phyloP scores from a whole-genome alignment of 2,329 filamentous ascomycete species.

The Stromatinia cepivora region DNA sequence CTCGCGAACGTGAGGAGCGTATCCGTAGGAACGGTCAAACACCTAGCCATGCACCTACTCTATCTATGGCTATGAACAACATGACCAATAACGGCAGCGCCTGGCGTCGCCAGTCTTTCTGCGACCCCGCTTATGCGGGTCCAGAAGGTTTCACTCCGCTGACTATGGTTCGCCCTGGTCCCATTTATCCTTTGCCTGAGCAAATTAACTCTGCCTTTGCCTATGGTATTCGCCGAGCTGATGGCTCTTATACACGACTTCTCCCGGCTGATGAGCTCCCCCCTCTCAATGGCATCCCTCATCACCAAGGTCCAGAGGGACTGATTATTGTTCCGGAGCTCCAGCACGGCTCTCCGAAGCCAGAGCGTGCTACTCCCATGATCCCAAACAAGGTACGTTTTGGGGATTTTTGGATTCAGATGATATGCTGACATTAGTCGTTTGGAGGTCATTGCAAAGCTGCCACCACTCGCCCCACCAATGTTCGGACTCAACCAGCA shows the following conservation, averaged over 20 bases:
- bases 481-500: background rate
- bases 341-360: conserved; percentile 27
- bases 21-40: conserved; percentile 1
- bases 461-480: background rate
- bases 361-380: conserved; percentile 26
- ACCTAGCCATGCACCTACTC: background rate
- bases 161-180: conserved; percentile 33
- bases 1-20: conserved; percentile 18
- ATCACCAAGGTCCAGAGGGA: conserved; percentile 35
- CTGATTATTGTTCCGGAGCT: conserved; percentile 38
- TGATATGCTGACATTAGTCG: background rate
- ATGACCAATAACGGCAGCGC: background rate
- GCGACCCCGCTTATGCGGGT: background rate
- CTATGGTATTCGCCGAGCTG: conserved; percentile 56
- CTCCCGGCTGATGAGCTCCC: conserved; percentile 55
- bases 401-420: background rate
- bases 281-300: conserved; percentile 43
- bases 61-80: background rate
- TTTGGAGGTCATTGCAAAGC: conserved; percentile 14
- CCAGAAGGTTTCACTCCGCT: conserved; percentile 30
- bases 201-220: conserved; percentile 43
- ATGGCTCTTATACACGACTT: conserved; percentile 55
- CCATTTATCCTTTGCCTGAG: conserved; percentile 27
- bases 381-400: conserved; percentile 31
- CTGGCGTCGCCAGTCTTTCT: conserved; percentile 8